These are phyloP conservation scores for Vanrija pseudolonga DNA, from an alignment of 1,284 basidiomycete species.

Conservation along the genomic window DNA sequence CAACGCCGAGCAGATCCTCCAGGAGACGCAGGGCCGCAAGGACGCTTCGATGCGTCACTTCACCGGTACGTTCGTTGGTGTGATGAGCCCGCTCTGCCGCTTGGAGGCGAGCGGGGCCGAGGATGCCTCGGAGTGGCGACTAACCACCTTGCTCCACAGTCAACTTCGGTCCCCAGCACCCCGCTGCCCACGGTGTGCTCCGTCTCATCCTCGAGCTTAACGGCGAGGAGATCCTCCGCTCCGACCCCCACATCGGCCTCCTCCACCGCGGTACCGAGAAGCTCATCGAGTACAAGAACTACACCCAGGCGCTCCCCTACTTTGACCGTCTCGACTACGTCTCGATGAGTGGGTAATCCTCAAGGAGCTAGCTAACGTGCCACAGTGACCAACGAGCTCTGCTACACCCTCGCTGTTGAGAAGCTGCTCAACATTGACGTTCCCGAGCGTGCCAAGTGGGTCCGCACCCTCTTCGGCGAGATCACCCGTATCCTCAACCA, in stretches of 20 bases:
- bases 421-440: slow-evolving; percentile 98
- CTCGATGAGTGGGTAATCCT: slow-evolving; percentile 76
- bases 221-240: slow-evolving; percentile 88
- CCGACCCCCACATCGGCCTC: slow-evolving; percentile 91
- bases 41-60: slow-evolving; percentile 80
- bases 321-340: slow-evolving; percentile 99
- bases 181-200: slow-evolving; percentile 96
- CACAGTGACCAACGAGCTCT: slow-evolving; percentile 89
- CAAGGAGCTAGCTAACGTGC: neutral
- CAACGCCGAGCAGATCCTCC: slow-evolving; percentile 70
- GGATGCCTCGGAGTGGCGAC: neutral
- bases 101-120: neutral
- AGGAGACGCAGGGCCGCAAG: slow-evolving; percentile 65
- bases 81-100: neutral
- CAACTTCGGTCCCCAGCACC: slow-evolving; percentile 96
- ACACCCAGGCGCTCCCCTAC: slow-evolving; percentile 96
- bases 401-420: slow-evolving; percentile 95
- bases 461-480: slow-evolving; percentile 94
- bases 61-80: slow-evolving; percentile 64
- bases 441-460: slow-evolving; percentile 98
- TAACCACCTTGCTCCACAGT: slow-evolving; percentile 57
- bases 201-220: slow-evolving; percentile 97
- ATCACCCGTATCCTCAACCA: slow-evolving; percentile 96
- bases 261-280: slow-evolving; percentile 98
- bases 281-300: slow-evolving; percentile 98